Conservation (phyloP, 306 rosid genomes). For the Phaseolus lunatus region DNA sequence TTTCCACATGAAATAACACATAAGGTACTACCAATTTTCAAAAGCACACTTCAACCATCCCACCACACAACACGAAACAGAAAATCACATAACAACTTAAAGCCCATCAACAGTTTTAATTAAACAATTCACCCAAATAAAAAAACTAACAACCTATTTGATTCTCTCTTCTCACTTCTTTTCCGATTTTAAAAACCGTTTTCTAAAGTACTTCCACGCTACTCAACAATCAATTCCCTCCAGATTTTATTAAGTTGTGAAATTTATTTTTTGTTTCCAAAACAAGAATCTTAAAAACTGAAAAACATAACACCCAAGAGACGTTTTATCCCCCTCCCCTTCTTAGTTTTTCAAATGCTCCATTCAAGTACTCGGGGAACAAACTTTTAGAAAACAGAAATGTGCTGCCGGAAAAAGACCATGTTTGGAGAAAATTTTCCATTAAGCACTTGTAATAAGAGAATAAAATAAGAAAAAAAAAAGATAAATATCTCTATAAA, state of each 20-base stretch:
- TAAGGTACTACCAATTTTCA: background rate
- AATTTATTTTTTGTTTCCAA: background rate
- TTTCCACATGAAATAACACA: background rate
- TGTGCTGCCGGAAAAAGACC: background rate
- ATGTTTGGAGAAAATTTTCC: no score
- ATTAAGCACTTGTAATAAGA: no score
- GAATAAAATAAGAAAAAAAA: no score
- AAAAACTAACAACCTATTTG: background rate
- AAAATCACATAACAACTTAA: background rate
- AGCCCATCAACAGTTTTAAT: background rate
- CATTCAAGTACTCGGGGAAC: background rate
- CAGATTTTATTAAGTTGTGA: background rate
- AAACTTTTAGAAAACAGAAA: background rate
- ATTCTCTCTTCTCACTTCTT: background rate
- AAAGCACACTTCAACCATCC: background rate
- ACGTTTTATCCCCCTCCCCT: background rate
- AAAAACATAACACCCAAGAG: background rate
- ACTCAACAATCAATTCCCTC: background rate
- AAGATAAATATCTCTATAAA: no score
- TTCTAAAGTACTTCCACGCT: background rate
- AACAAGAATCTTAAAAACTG: background rate
- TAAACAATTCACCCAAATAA: background rate
- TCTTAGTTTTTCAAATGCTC: background rate
- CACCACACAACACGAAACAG: background rate
- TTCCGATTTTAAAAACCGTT: background rate